Evolutionary conservation across 2,329 filamentous ascomycete species (phyloP).

Genomic region (Epichloe typhina): DNA sequence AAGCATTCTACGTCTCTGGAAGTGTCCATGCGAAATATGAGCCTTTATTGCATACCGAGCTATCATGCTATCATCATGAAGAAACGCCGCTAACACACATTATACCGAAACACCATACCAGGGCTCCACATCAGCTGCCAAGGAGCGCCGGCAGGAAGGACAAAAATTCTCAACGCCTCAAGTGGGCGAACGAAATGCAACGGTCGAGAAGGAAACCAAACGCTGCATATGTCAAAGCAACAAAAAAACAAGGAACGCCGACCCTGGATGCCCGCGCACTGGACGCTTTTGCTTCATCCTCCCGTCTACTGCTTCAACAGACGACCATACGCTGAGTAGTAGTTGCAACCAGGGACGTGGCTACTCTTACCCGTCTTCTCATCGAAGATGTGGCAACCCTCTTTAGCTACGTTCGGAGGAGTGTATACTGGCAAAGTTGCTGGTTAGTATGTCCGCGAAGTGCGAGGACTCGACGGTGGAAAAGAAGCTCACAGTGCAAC

Average conservation of each 20-base stretch:
- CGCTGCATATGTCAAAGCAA: constrained; percentile 4
- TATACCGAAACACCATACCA: not conserved
- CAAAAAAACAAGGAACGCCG: not conserved
- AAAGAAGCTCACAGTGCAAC: constrained; percentile 49
- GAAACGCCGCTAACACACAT: not conserved
- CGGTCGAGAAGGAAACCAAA: not conserved
- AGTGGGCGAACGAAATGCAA: not conserved
- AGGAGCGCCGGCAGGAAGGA: not conserved
- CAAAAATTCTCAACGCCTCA: not conserved
- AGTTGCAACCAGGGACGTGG: constrained; percentile 57
- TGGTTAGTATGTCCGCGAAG: constrained; percentile 18
- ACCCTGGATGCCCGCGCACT: not conserved
- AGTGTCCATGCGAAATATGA: constrained; percentile 4
- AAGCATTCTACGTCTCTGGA: constrained; percentile 1
- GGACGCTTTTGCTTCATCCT: not conserved
- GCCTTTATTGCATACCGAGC: constrained; percentile 11
- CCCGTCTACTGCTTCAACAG: constrained; percentile 25
- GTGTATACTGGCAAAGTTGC: constrained; percentile 50
- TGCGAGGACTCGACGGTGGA: constrained; percentile 1
- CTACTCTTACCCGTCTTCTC: constrained; percentile 59
- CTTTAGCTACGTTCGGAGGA: constrained; percentile 74
- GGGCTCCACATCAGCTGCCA: not conserved
- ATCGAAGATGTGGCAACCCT: constrained; percentile 74
- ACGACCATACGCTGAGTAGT: constrained; percentile 53
- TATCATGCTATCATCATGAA: constrained; percentile 7